A percentile compares a stretch with the other conserved stretches of the same genome.
These are phyloP conservation scores for Diospyros lotus DNA, from an alignment of 148 eudicot genomes.

Conservation along the genomic window DNA sequence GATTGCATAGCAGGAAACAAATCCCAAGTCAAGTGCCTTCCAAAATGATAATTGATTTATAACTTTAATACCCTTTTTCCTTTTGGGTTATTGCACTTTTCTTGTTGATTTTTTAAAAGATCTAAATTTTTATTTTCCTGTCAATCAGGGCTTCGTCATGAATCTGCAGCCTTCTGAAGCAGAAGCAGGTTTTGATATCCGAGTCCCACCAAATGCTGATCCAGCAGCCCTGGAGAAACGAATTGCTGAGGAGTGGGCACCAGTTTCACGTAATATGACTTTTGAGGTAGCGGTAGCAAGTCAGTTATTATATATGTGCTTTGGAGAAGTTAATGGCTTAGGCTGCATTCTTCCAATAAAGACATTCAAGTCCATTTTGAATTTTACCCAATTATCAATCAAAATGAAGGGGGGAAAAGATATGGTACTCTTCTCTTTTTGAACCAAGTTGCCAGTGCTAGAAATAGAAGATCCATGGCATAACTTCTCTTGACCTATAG, in stretches of 20 bases:
- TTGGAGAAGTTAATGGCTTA: too few species aligned
- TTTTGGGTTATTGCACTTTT: too few species aligned
- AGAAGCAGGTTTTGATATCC: slow-evolving; percentile 87
- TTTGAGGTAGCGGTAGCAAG: slow-evolving; percentile 53
- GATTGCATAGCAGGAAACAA: not conserved
- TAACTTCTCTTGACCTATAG: not conserved
- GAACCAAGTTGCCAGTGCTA: slow-evolving; percentile 1
- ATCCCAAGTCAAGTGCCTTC: too few species aligned
- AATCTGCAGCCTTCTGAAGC: slow-evolving; percentile 99
- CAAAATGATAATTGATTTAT: too few species aligned
- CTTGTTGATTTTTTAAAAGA: not conserved
- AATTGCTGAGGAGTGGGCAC: slow-evolving; percentile 96
- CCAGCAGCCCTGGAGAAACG: slow-evolving; percentile 58
- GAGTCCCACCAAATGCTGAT: slow-evolving; percentile 89
- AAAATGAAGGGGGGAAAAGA: too few species aligned
- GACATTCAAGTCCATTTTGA: too few species aligned
- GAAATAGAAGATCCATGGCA: not conserved
- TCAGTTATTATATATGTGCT: not conserved
- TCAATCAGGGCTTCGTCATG: slow-evolving; percentile 86
- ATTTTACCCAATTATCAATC: too few species aligned
- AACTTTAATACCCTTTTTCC: too few species aligned
- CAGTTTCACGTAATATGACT: slow-evolving; percentile 91
- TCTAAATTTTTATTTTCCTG: slow-evolving; percentile 4
- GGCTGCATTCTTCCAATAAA: too few species aligned
- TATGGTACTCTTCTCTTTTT: not conserved